Evolutionary conservation across 2,329 filamentous ascomycete genomes (phyloP).

Genomic region (Colletotrichum cereale): DNA sequence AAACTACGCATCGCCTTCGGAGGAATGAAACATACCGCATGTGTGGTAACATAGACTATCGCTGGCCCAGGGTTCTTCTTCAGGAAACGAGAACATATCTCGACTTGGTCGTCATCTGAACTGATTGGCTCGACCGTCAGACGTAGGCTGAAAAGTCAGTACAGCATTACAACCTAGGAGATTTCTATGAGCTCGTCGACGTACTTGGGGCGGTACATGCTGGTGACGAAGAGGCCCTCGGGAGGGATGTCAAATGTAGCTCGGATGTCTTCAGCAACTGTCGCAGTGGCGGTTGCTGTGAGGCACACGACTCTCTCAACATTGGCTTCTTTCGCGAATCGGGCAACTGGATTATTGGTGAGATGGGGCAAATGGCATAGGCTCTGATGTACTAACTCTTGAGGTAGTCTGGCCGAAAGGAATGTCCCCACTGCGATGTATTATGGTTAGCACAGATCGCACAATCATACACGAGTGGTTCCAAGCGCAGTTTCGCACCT

Average conservation of each 20-base stretch:
- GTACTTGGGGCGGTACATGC: constrained; percentile 69
- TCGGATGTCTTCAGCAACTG: constrained; percentile 67
- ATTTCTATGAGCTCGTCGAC: not conserved
- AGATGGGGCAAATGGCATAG: constrained; percentile 31
- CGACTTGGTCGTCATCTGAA: constrained; percentile 52
- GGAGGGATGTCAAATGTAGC: constrained; percentile 63
- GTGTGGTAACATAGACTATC: constrained; percentile 71
- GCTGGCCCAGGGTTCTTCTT: constrained; percentile 64
- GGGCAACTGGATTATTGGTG: constrained; percentile 56
- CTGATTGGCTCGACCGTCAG: constrained; percentile 61
- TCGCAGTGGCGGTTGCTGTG: constrained; percentile 70
- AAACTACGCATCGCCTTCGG: not conserved
- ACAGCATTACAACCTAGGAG: rapidly evolving
- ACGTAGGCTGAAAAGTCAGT: constrained; percentile 54
- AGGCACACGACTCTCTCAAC: constrained; percentile 71
- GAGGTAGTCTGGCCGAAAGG: constrained; percentile 64
- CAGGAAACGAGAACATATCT: constrained; percentile 62
- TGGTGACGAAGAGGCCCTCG: constrained; percentile 67
- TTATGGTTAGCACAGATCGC: not conserved
- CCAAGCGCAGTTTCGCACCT: constrained; percentile 43
- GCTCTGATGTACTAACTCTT: constrained; percentile 51
- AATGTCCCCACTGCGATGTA: constrained; percentile 58
- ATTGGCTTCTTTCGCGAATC: constrained; percentile 66
- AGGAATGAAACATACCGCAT: constrained; percentile 52
- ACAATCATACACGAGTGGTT: not conserved